Percentiles rank a stretch among this genome's conserved stretches.
phyloP scores from a whole-genome alignment of 148 eudicot genomes.

The Cornus kousa region DNA sequence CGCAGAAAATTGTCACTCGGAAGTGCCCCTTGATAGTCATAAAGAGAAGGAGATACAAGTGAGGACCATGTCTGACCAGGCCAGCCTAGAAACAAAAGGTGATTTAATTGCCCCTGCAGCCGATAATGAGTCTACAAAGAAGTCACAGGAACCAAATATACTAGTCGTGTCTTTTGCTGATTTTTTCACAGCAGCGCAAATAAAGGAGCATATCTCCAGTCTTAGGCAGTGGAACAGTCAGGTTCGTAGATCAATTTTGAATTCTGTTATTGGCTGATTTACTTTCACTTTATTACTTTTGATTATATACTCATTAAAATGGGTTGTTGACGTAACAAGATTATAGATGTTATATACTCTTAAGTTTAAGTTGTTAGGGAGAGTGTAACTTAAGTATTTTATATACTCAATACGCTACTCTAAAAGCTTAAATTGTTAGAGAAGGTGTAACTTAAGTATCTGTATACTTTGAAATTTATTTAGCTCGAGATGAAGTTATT shows the following conservation, averaged over 20 bases:
- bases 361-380: too few species aligned
- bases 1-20: constrained; percentile 14
- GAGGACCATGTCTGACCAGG: constrained; percentile 20
- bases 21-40: constrained; percentile 26
- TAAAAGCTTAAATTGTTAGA: too few species aligned
- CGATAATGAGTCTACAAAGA: constrained; percentile 17
- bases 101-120: constrained; percentile 20
- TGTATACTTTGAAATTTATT: too few species aligned
- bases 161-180: constrained; percentile 62
- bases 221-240: constrained; percentile 42
- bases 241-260: constrained; percentile 38
- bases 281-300: background rate
- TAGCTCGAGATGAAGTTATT: background rate
- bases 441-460: too few species aligned
- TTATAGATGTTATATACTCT: too few species aligned
- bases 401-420: too few species aligned
- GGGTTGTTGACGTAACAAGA: too few species aligned
- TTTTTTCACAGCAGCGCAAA: constrained; percentile 57
- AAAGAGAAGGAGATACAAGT: constrained; percentile 23
- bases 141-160: constrained; percentile 38
- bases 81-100: constrained; percentile 21
- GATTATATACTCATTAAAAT: background rate
- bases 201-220: constrained; percentile 58
- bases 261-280: background rate
- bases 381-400: too few species aligned